Base-by-base conservation (phyloP, 2,329 filamentous ascomycete species). In the Orbilia brochopaga region DNA sequence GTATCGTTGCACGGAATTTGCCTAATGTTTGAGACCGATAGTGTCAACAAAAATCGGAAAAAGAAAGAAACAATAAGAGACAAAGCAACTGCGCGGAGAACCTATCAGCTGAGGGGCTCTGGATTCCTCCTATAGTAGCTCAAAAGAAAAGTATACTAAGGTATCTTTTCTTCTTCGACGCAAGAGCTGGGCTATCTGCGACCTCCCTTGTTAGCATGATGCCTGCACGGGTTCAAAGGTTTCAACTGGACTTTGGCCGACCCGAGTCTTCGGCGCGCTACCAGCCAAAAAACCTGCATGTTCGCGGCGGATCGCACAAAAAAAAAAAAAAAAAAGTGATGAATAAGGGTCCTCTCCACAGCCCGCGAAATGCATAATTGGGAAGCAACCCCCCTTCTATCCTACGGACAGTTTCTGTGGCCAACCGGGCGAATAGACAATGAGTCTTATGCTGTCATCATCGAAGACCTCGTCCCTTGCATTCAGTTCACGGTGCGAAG, bases 361-460 rank as follows among this genome's bases (percentile, higher is more conserved):
- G 44, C 57, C 44, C 30, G 15, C 46, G 56, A 64, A 70, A 70
- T 70, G 59, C 66, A 70, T 70, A 70, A 70, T 46, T 64, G 59
- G 27, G 48, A 62, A 64, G 54, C 46, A 10, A 53, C 53, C 66
- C 58, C 54, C 48, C 53, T 64, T 56, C 46, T 37, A 59, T 37
- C 60, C 51, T 58, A 70, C 24, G 54, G 40, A 52, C 51, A 24
- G 42, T 35, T 48, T 54, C 46, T 17, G 44, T 30, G 51, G 42
- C 52, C 64, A 44, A 57, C 30, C 35, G 11, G 37, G 21, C 27
- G 54, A 53, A 64, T 42, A 21, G 42, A 70, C 44, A 59, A 56
- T 70, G 66, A 57, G 40, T 35, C 63, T 54, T 59, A 70, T 70
- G 66, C 42, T 70, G 66, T 70, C 66, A 70, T 70, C 66, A 70